phyloP scores from a whole-genome alignment of 441 rosid genomes.

The Pelargonium australe region DNA sequence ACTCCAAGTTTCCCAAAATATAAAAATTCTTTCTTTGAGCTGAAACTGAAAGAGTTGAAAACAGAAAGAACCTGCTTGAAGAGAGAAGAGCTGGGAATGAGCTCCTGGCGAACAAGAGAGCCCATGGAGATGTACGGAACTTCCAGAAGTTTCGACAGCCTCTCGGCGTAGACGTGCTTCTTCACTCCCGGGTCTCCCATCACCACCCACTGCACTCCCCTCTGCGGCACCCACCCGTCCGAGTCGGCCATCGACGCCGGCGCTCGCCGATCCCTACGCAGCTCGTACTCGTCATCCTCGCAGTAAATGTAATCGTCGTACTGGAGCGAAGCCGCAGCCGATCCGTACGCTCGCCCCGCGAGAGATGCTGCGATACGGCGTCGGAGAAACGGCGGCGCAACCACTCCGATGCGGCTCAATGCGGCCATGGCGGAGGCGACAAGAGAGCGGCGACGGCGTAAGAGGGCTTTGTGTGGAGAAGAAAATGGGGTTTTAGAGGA shows the following conservation, averaged over 20 bases:
- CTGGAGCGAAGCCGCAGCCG: constrained; percentile 52
- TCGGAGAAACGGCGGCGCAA: constrained; percentile 24
- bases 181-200: constrained; percentile 69
- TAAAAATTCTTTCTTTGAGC: too few species aligned
- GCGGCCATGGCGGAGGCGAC: constrained; percentile 60
- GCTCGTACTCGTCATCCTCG: constrained; percentile 34
- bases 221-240: constrained; percentile 39
- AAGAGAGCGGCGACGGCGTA: constrained; percentile 21
- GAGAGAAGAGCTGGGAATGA: constrained; percentile 59
- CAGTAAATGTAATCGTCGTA: constrained; percentile 36
- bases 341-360: constrained; percentile 43
- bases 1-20: too few species aligned
- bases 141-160: constrained; percentile 66
- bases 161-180: constrained; percentile 66
- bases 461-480: constrained; percentile 7
- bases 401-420: constrained; percentile 40
- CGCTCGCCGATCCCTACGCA: constrained; percentile 14
- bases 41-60: too few species aligned
- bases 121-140: constrained; percentile 96
- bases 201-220: constrained; percentile 91
- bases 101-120: constrained; percentile 82
- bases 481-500: constrained; percentile 7
- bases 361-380: constrained; percentile 7
- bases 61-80: constrained; percentile 43
- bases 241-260: constrained; percentile 20